Evolutionary conservation across 176 grass and related monocot species (phyloP), one percentile per base, ranked within the genome.

Genomic region (Eleusine indica): DNA sequence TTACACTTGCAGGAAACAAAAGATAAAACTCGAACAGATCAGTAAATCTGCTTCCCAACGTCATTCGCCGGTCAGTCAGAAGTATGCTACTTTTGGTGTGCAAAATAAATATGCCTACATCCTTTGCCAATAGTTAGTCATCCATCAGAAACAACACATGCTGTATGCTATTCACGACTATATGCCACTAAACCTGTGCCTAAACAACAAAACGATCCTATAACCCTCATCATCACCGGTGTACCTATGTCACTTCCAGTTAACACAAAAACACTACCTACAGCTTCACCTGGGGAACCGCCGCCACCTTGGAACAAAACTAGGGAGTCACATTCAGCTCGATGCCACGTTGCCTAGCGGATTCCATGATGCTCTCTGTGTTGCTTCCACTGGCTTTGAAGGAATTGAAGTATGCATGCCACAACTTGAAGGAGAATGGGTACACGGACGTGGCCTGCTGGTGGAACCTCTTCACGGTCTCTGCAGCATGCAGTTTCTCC

Each of bases 381-480:
- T 70, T 87, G 73, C 66, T 74, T 22, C 85, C 80, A 53, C 51
- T 81, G 21, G 77, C 67, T 76, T 90, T 96, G 38, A 85, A 89
- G 41, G 76, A 48, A 61, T 72, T 84, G 48, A 96, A 39, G 74
- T 92, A 89, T 4, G 86, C 82, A 1, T 96, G 83, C 96, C 96
- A 99, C 42, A 99, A 71, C 75, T 81, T 89, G 84, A 75, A 66
- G 60, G 96, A 99, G 78, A 99, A 99, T 75, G 96, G 96, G 80
- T 96, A 99, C 22, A 96, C 91, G 5, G 91, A 96, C n/a, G 89
- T 72, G 25, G 91, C 96, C 76, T 94, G 91, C 89, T 99, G 89
- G 76, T 88, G 69, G 84, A 96, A 99, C 75, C 93, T 93, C 76
- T 85, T 86, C 13, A 90, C 77, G 0, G 75, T 86, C 49, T 85